Evolutionary conservation across 169 alveolate species (phyloP).

Genomic region (Cryptosporidium sp.): DNA sequence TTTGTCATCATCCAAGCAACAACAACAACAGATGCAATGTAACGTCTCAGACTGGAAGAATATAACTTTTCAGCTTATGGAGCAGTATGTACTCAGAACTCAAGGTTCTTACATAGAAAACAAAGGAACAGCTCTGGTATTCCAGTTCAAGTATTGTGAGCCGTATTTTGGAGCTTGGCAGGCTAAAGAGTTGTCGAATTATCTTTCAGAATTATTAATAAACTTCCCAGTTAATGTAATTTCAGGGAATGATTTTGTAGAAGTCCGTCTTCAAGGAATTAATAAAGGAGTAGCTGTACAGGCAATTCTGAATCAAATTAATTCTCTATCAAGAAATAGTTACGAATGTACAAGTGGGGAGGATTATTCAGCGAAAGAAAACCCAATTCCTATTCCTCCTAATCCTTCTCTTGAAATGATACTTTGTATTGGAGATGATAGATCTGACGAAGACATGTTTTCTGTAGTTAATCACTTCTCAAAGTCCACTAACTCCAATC

Average conservation of each 20-base stretch:
- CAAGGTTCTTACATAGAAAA: conserved; percentile 89
- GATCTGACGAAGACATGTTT: conserved; percentile 70
- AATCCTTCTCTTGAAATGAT: conserved; percentile 28
- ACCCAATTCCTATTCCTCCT: too few relatives aligned
- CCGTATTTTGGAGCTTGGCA: conserved; percentile 89
- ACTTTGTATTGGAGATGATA: conserved; percentile 55
- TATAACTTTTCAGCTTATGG: conserved; percentile 80
- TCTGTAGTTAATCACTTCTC: conserved; percentile 26
- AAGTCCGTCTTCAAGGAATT: conserved; percentile 52
- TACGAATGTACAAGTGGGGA: background rate
- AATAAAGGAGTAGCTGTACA: conserved; percentile 55
- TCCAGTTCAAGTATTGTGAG: conserved; percentile 88
- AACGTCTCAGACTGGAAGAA: conserved; percentile 80
- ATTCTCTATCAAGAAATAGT: background rate
- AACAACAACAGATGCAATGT: background rate
- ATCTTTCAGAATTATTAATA: conserved; percentile 55
- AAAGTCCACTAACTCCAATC: background rate
- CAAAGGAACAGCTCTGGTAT: conserved; percentile 84
- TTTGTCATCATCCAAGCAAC: background rate
- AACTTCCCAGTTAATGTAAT: conserved; percentile 81
- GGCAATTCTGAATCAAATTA: conserved; percentile 18
- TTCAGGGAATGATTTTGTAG: conserved; percentile 53
- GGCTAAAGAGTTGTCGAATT: conserved; percentile 84
- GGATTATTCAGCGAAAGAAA: too few relatives aligned
- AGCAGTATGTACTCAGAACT: conserved; percentile 84